A percentile compares a stretch with the other conserved stretches of the same genome.
Conservation (phyloP, 805 yeast species). For the Metschnikowia matae region DNA sequence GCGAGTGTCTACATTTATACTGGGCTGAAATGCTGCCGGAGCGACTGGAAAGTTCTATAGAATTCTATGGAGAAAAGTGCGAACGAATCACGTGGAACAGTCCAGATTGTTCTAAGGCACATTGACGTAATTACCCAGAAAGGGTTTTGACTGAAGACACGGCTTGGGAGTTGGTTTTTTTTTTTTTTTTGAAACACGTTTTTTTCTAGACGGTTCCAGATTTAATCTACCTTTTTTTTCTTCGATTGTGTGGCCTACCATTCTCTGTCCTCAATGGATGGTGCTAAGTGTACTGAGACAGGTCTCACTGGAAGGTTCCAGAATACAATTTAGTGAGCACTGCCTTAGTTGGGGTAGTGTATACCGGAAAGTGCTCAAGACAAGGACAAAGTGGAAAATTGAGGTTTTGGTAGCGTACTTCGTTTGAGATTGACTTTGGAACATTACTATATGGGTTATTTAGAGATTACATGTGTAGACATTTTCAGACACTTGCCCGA, state of each 20-base stretch:
- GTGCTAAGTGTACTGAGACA: not conserved
- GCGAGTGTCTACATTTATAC: slow-evolving; percentile 4
- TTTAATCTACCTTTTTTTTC: not conserved
- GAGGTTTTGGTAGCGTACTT: not conserved
- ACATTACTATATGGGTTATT: too few species aligned
- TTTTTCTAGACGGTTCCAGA: not conserved
- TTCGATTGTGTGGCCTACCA: not conserved
- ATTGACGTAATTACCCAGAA: slow-evolving; percentile 1
- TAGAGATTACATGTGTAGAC: not conserved
- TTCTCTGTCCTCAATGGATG: not conserved
- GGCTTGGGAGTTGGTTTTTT: not conserved
- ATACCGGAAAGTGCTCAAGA: not conserved
- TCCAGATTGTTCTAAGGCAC: slow-evolving; percentile 4
- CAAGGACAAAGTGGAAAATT: not conserved
- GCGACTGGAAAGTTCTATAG: slow-evolving; percentile 16
- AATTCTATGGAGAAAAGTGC: slow-evolving; percentile 11
- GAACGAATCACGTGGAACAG: slow-evolving; percentile 9
- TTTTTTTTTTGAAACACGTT: not conserved
- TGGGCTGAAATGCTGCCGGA: slow-evolving; percentile 1
- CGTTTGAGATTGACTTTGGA: too few species aligned
- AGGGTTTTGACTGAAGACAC: not conserved
- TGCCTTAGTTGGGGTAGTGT: not conserved
- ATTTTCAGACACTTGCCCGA: not conserved
- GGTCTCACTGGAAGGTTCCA: slow-evolving; percentile 1
- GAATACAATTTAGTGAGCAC: not conserved